Base-by-base conservation (phyloP, 1,139 yeast genomes). In the Nakaseomyces kungkrabaensis region DNA sequence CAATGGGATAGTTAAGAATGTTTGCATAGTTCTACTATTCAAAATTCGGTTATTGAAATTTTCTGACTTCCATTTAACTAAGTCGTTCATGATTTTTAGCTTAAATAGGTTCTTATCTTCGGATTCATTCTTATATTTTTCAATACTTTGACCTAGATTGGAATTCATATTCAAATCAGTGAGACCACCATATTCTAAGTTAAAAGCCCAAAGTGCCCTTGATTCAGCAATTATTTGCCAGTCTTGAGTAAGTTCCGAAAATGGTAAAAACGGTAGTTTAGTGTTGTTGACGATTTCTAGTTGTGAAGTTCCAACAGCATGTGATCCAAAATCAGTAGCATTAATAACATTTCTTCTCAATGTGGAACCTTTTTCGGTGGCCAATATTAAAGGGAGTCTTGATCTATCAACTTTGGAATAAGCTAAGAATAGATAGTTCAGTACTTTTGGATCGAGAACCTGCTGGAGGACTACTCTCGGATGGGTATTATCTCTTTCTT, bases 261-360 rank as follows among this genome's bases (percentile, higher is more conserved):
- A 52, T 0, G 96, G 96, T 44, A 89, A 68, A 54, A 88, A 73
- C 1, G 97, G 97, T 9, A 87, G 77, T 32, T 60, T 56, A 9
- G 53, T 50, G 29, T 62, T 63, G 10, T 57, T 60, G n/a, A 29
- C 44, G 2, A 41, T 9, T 25, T 27, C 25, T 27, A 41, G 25
- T 17, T 27, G 34, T 8, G 44, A 41, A 1, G 25, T 29, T 7
- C 5, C 44, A 22, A 29, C 11, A 5, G 44, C 6, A n/a, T 41
- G 34, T 8, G 34, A 4, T 7, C 44, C 44, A 41, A 68, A 70
- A 50, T 71, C 71, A 27, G 67, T 68, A 50, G 67, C 56, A 37
- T 58, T 59, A 8, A 81, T 57, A 4, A 80, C 58, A 50, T 76
- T 77, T 26, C 71, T 60, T 57, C 85, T 70, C 49, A 79, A 71